Evolutionary conservation across 768 basidiomycete species (phyloP).

Genomic region (Cyclocybe aegerita): DNA sequence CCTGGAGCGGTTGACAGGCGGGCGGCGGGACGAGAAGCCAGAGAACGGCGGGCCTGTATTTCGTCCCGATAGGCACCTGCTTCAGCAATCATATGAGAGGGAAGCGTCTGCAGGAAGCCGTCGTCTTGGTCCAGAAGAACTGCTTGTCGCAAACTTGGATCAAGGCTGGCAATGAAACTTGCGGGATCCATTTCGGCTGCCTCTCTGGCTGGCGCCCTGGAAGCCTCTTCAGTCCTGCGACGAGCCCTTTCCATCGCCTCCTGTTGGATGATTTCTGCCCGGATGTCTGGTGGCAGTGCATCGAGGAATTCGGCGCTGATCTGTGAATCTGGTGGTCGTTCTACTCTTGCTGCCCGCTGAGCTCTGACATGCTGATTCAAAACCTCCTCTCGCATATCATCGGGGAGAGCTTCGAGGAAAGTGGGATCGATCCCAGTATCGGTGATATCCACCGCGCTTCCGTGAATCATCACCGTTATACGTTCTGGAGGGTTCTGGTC

Average conservation of each 20-base stretch:
- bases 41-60: constrained; percentile 31
- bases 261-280: constrained; percentile 96
- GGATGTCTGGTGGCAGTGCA: constrained; percentile 93
- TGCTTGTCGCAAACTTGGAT: constrained; percentile 86
- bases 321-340: constrained; percentile 77
- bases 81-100: constrained; percentile 85
- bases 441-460: constrained; percentile 93
- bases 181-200: constrained; percentile 84
- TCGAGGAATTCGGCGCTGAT: constrained; percentile 96
- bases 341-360: constrained; percentile 74
- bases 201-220: constrained; percentile 46
- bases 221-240: constrained; percentile 35
- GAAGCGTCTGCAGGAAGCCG: constrained; percentile 76
- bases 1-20: constrained; percentile 25
- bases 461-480: constrained; percentile 88
- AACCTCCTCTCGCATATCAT: constrained; percentile 98
- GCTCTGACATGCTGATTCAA: constrained; percentile 97
- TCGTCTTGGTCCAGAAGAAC: constrained; percentile 89
- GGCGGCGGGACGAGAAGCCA: constrained; percentile 28
- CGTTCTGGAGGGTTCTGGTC: constrained; percentile 49
- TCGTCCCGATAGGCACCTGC: constrained; percentile 71
- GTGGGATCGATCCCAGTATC: constrained; percentile 98
- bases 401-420: constrained; percentile 95
- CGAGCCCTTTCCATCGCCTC: constrained; percentile 84
- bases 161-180: constrained; percentile 89